Percentiles rank a stretch among this genome's conserved stretches.
phyloP scores from a whole-genome alignment of 2,329 filamentous ascomycete species.

The Fusarium buharicum region DNA sequence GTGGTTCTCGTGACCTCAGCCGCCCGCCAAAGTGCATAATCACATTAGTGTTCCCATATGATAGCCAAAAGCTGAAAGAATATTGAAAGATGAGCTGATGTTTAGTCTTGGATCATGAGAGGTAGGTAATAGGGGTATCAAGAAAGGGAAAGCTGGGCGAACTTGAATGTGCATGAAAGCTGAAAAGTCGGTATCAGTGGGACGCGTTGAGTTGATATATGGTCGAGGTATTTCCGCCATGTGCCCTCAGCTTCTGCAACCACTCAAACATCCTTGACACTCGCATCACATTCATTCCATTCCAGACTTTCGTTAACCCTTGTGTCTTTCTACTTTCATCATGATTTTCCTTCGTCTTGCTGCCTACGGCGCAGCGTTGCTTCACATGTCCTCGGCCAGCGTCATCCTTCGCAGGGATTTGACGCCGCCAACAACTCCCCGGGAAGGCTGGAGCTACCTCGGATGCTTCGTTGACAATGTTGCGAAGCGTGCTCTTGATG shows the following conservation, averaged over 20 bases:
- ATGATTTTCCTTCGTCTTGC: conserved; percentile 31
- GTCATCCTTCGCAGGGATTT: conserved; percentile 38
- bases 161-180: conserved; percentile 13
- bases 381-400: conserved; percentile 36
- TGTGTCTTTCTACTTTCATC: neutral
- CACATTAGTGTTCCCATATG: conserved; percentile 13
- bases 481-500: conserved; percentile 33
- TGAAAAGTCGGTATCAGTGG: neutral
- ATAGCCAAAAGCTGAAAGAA: conserved; percentile 21
- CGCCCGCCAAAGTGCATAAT: conserved; percentile 37
- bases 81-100: conserved; percentile 30
- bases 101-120: conserved; percentile 21
- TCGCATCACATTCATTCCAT: conserved; percentile 15
- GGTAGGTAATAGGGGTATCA: neutral
- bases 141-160: conserved; percentile 1
- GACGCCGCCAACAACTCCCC: conserved; percentile 31
- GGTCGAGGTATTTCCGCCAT: conserved; percentile 7
- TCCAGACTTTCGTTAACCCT: conserved; percentile 18
- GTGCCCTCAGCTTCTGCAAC: conserved; percentile 12
- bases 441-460: conserved; percentile 38
- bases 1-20: conserved; percentile 12
- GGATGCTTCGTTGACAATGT: conserved; percentile 44
- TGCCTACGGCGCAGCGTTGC: conserved; percentile 37
- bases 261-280: conserved; percentile 10
- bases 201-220: conserved; percentile 33